Percentiles rank a stretch among this genome's conserved stretches.
These are phyloP conservation scores for Dothidotthia symphoricarpi DNA, from an alignment of 2,329 filamentous ascomycete genomes.

Conservation along the genomic window DNA sequence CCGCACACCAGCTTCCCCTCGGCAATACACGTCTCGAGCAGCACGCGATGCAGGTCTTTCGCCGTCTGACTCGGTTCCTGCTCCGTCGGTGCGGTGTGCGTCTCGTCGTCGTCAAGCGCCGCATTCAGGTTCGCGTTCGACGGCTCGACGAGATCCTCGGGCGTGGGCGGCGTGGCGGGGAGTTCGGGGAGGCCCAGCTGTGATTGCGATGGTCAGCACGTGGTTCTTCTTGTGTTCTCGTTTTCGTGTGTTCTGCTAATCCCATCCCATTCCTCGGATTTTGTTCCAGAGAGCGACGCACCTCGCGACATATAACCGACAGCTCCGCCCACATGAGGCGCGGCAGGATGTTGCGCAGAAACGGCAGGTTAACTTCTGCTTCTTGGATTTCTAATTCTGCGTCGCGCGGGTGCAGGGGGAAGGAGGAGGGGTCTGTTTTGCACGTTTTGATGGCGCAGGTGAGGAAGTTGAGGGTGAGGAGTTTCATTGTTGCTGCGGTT, in stretches of 20 bases:
- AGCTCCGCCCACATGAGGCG: conserved; percentile 87
- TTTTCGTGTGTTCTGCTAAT: neutral
- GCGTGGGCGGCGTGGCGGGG: conserved; percentile 46
- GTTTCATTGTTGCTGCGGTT: conserved; percentile 65
- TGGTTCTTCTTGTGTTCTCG: neutral
- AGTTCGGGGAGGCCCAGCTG: conserved; percentile 78
- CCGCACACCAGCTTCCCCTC: conserved; percentile 89
- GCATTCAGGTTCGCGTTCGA: neutral
- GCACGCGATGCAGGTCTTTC: conserved; percentile 73
- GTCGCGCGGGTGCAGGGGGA: conserved; percentile 88
- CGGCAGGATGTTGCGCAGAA: conserved; percentile 81
- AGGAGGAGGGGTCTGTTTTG: conserved; percentile 75
- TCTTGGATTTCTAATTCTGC: conserved; percentile 86
- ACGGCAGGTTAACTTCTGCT: conserved; percentile 73
- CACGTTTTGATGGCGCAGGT: conserved; percentile 95
- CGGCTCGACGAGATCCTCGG: conserved; percentile 34
- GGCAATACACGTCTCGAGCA: conserved; percentile 85
- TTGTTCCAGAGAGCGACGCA: no score
- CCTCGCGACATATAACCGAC: conserved; percentile 72
- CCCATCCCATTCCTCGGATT: no score
- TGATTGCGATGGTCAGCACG: neutral
- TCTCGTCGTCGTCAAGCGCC: conserved; percentile 5
- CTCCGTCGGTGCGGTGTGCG: no score
- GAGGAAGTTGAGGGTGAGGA: conserved; percentile 93
- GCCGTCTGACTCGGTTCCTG: conserved; percentile 66